These are phyloP conservation scores for Talaromyces funiculosus DNA, from an alignment of 2,329 filamentous ascomycete species.

Conservation along the genomic window DNA sequence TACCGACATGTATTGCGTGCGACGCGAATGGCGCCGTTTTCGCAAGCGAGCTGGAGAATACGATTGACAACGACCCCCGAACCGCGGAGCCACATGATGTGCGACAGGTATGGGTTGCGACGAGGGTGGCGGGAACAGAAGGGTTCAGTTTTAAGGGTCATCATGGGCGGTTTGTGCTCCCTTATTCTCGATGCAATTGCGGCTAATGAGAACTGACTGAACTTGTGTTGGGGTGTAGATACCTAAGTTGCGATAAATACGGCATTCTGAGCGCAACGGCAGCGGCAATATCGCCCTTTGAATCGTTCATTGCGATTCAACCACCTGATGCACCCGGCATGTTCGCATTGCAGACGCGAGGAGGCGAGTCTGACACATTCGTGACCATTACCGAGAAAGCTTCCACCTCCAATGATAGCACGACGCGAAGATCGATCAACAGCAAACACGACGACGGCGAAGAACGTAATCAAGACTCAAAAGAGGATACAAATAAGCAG, in stretches of 20 bases:
- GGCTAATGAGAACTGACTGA: neutral
- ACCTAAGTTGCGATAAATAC: slow-evolving; percentile 78
- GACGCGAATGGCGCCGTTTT: slow-evolving; percentile 86
- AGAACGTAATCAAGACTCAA: slow-evolving; percentile 12
- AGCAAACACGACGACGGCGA: slow-evolving; percentile 20
- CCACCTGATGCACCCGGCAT: slow-evolving; percentile 60
- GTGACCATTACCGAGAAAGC: slow-evolving; percentile 53
- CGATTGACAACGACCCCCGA: slow-evolving; percentile 73
- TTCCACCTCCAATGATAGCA: neutral
- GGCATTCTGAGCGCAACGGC: slow-evolving; percentile 70
- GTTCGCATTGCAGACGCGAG: slow-evolving; percentile 65
- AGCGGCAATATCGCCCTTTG: slow-evolving; percentile 76
- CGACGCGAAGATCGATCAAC: neutral
- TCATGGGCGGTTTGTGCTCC: slow-evolving; percentile 65
- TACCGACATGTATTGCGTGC: slow-evolving; percentile 68
- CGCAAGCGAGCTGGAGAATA: slow-evolving; percentile 73
- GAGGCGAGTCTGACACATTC: slow-evolving; percentile 59
- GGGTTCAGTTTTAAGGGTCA: slow-evolving; percentile 81
- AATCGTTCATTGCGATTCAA: slow-evolving; percentile 67
- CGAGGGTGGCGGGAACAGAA: slow-evolving; percentile 74
- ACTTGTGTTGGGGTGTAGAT: slow-evolving; percentile 42
- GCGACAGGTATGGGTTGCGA: slow-evolving; percentile 90
- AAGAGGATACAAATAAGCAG: slow-evolving; percentile 30
- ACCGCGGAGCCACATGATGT: slow-evolving; percentile 95
- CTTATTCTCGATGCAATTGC: neutral